Percentiles rank a stretch among this genome's conserved stretches.
These are phyloP conservation scores for Millerozyma miso DNA, from an alignment of 805 yeast species.

Conservation along the genomic window DNA sequence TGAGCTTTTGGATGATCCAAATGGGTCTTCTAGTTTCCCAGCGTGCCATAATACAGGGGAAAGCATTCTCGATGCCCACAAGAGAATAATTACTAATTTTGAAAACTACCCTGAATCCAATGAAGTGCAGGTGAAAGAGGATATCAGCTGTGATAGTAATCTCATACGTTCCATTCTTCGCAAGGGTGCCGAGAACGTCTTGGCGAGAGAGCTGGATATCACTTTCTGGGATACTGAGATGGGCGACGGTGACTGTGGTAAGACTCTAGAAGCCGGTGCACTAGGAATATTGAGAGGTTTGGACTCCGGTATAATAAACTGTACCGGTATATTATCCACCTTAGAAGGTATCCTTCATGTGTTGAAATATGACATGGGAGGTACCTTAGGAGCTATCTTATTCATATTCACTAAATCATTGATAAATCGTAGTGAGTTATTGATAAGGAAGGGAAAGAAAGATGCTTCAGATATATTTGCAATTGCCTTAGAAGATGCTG, in stretches of 20 bases:
- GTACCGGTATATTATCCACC: slow-evolving; percentile 21
- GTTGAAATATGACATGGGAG: slow-evolving; percentile 35
- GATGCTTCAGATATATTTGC: slow-evolving; percentile 13
- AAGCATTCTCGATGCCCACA: slow-evolving; percentile 13
- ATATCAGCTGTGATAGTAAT: slow-evolving; percentile 16
- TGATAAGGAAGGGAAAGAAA: slow-evolving; percentile 8
- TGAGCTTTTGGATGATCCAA: slow-evolving; percentile 26
- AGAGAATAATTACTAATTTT: slow-evolving; percentile 22
- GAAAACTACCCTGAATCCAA: slow-evolving; percentile 15
- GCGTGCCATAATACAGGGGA: slow-evolving; percentile 10
- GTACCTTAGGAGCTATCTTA: slow-evolving; percentile 35
- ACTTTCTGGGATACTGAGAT: slow-evolving; percentile 39
- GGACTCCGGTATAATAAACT: slow-evolving; percentile 13
- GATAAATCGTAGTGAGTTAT: slow-evolving; percentile 12
- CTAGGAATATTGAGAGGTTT: slow-evolving; percentile 21
- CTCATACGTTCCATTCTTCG: slow-evolving; percentile 13
- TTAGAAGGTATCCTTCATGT: slow-evolving; percentile 21
- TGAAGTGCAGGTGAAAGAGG: slow-evolving; percentile 7
- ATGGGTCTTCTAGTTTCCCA: slow-evolving; percentile 29
- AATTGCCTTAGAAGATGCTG: slow-evolving; percentile 18
- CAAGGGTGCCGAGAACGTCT: slow-evolving; percentile 24
- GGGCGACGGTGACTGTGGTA: slow-evolving; percentile 45
- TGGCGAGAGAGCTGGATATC: slow-evolving; percentile 29
- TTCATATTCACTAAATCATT: slow-evolving; percentile 21
- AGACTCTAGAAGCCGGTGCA: slow-evolving; percentile 32